Base-by-base conservation (phyloP, 441 rosid species). In the Syzygium malaccense region DNA sequence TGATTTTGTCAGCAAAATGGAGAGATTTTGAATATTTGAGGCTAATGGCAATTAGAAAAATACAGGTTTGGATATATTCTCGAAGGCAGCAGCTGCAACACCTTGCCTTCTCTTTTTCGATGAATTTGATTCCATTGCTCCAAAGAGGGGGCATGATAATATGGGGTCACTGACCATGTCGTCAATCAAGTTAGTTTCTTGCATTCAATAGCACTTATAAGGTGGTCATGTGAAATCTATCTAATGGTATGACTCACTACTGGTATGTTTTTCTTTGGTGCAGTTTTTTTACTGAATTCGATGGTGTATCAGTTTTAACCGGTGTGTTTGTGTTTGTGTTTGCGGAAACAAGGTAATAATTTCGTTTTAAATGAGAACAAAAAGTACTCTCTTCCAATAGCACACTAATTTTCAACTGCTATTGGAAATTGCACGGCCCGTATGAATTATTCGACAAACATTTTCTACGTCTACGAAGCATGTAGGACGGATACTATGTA, bases 71-170 rank as follows among this genome's bases (percentile, higher is more conserved):
- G 26, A 56, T 56, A 56, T 56, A 23, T 56, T 56, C 26, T 56
- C 12, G 6, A 56, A 56, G 58, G 58, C 11, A 56, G 26, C 58
- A 56, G 26, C 58, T 56, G 58, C 58, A 56, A 2, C 99, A 78
- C 99, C 99, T 17, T 98, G 99, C 90, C 92, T 98, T 88, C 97
- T 96, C 88, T 97, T 98, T 91, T 98, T 98, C 23, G 99, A 98
- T 92, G 99, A 97, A 94, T 98, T 98, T 57, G 98, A 96, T 92
- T 97, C 99, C 78, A 97, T 96, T 93, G 99, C 99, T 90, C 99
- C 99, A 32, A 97, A 98, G 93, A 94, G 99, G 93, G 98, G 99
- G 68, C 99, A 96, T 93, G 99, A 98, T 88, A 97, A 98, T 92
- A 96, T 99, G 57, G 99, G 57, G 99, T 97, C 25, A 97, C 99